Conservation (phyloP, 495 filamentous ascomycete species). For the Xanthoparmelia taractica region DNA sequence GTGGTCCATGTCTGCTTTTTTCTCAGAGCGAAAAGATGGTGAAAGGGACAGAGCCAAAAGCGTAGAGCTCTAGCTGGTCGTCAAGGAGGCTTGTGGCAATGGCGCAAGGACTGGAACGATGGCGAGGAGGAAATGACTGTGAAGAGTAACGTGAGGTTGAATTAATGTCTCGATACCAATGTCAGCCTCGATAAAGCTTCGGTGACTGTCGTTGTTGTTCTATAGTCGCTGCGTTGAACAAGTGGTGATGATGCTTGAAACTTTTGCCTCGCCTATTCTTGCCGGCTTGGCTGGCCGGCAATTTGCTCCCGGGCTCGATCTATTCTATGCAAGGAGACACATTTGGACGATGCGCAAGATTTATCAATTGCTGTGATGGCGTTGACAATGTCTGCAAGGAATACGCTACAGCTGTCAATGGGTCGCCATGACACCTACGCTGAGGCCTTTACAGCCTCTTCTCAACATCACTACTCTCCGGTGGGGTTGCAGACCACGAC, state of each 20-base stretch:
- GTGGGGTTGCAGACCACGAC: background rate
- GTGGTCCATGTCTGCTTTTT: conserved; percentile 65
- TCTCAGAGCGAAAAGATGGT: conserved; percentile 8
- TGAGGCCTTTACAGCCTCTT: background rate
- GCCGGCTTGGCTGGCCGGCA: background rate
- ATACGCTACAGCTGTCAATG: background rate
- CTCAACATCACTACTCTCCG: background rate
- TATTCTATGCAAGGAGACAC: background rate
- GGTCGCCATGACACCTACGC: too few species aligned
- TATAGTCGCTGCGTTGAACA: background rate
- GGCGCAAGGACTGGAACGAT: background rate
- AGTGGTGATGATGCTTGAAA: background rate
- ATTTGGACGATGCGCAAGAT: background rate
- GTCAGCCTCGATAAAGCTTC: background rate
- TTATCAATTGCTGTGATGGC: background rate
- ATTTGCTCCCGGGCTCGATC: background rate
- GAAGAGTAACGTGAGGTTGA: background rate
- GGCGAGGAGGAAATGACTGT: background rate
- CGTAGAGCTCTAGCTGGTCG: background rate
- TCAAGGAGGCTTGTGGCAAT: conserved; percentile 1
- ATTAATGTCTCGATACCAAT: background rate
- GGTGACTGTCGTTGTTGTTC: background rate
- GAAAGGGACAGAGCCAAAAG: background rate
- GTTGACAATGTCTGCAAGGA: background rate
- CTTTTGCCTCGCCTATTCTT: conserved; percentile 6